Base-by-base conservation (phyloP, 2,329 filamentous ascomycete species). In the Emergomyces pasteurianus region DNA sequence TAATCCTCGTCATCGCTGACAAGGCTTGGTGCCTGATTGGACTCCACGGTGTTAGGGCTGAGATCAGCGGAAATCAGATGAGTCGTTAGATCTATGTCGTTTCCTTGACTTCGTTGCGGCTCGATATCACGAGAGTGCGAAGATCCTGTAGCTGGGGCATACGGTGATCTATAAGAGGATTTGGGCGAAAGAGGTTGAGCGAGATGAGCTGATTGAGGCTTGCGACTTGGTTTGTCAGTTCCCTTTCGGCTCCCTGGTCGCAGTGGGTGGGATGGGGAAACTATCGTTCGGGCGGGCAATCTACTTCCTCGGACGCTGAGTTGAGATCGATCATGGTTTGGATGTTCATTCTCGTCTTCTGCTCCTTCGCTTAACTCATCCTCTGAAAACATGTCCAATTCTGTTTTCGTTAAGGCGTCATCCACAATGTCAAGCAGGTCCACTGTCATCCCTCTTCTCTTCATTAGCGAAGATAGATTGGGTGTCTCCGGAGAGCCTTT, bases 1-100 rank as follows among this genome's bases (percentile, higher is more conserved):
- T 88, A 89, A 70, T 90, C 88, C 67, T 87, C 69, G 69, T 90
- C 87, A 73, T 92, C 88, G 73, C 87, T 90, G 69, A 91, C 87
- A 56, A 92, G 80, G 67, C 87, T 90, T 26, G 88, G 88, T 9
- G 88, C 87, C 65, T 89, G 88, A 72, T 90, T 90, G 71, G 86
- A 88, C 58, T 86, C 80, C 52, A 86, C 75, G 0, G 86, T 87
- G 67, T 85, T 84, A 5, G 87, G 87, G 67, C 86, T 89, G 61
- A 89, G 73, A 59, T 88, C 84, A 54, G 79, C 78, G 38, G 70
- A 63, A 18, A 68, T 69, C 42, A 71, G 68, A 21, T 71, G 60
- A 53, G 58, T 53, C 43, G 67, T 67, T 43, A n/a, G 10, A 60
- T 85, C 83, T 69, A 84, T 78, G 60, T 84, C 81, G 23, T n/a